Evolutionary conservation across 371 early-diverging fungal species (phyloP), one percentile per base, ranked within the genome.

Genomic region (Gilbertella persicaria): DNA sequence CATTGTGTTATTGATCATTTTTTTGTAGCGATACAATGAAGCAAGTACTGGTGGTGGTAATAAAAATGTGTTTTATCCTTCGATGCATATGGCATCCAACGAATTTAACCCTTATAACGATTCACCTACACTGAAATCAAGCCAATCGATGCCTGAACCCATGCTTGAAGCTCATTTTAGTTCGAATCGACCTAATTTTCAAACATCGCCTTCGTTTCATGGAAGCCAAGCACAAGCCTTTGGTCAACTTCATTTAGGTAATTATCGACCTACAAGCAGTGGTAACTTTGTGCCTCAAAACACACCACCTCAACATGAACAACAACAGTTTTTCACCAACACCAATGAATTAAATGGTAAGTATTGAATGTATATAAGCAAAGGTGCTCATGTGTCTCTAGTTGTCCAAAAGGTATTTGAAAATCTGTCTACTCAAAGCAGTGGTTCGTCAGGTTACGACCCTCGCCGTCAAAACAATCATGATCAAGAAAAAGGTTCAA

Each of bases 101-200:
- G 49, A 60, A 4, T 60, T 60, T 30, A 60, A 60, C 39, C 60
- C 60, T 10, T 60, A 60, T 16, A 49, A 33, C 28, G 60, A 59
- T 16, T 23, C 21, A 23, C 13, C 42, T 10, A 28, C 50, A 16
- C 19, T 57, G 12, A 57, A 57, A 45, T 38, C 50, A 19, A 57
- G 39, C 33, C 50, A 57, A 45, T 57, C 56, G n/a, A 48, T 55
- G 48, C 49, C 57, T 44, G 57, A 57, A 12, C 57, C 57, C 8
- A 57, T 57, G 39, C 45, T 57, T 25, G 57, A 57, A 21, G 14
- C 44, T 3, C 57, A 57, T 33, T 57, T 57, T 24, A 55, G 41
- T 24, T 1, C 40, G 17, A 28, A 28, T 20, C 29, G 38, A 30
- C 13, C 47, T 17, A 20, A 39, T 14, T 55, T 41, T 35, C 55